Base-by-base conservation (phyloP, 1,139 yeast species). In the Scheffersomyces segobiensis region DNA sequence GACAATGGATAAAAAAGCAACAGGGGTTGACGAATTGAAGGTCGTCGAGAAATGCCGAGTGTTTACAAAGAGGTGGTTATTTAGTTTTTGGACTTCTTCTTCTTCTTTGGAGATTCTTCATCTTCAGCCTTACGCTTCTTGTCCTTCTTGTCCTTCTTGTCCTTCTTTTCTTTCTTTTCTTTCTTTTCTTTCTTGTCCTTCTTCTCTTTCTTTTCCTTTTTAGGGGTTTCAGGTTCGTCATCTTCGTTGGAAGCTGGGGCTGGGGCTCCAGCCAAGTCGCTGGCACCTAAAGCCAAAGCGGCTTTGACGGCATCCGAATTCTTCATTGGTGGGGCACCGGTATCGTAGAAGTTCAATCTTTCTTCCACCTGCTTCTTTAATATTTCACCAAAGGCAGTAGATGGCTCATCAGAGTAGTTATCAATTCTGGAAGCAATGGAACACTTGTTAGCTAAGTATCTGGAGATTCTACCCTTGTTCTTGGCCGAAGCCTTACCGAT, bases 351-450 rank as follows among this genome's bases (percentile, higher is more conserved):
- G 78, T 87, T 90, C 71, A 95, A 86, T 81, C 99, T 91, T 78
- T 96, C 98, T 82, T 95, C 99, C 67, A 95, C 98, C 84, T 95
- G 99, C 77, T 91, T 86, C 84, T 92, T 93, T 77, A 96, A 86
- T 60, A 92, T 88, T 70, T 87, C 84, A 75, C 99, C 99, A 71
- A 95, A 96, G 59, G 87, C 92, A 65, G 89, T 89, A 53, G 89
- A 80, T 73, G 95, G 93, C 74, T 88, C 93, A 71, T 89, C 96
- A 59, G 93, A 87, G 79, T 91, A 95, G 82, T 93, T 93, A 81
- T 95, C 99, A 70, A 95, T 93, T 86, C 99, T 91, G 55, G 97
- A 92, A 63, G 99, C 99, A 80, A 95, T 95, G 52, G 99, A 90
- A 85, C 98, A 93, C 81, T 95, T 95, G 87, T 96, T 95, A 63